Percentiles rank a stretch among this genome's conserved stretches.
Conservation (phyloP, 2,329 filamentous ascomycete species). For the Blastomyces percursus region DNA sequence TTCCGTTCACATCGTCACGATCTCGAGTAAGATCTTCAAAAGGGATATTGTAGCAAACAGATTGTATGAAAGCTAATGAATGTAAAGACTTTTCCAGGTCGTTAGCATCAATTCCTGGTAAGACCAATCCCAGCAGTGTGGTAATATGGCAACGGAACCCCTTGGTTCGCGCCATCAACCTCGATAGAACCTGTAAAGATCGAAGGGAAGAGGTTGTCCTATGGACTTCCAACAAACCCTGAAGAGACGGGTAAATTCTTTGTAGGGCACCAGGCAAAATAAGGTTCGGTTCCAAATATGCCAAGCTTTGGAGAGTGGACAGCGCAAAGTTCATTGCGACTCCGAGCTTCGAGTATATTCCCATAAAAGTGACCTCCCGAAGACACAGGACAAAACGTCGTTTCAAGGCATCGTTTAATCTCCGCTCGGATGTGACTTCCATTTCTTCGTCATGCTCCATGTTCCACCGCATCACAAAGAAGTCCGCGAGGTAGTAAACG, state of each 20-base stretch:
- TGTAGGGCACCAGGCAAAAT: conserved; percentile 89
- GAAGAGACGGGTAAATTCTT: conserved; percentile 91
- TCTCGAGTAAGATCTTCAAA: conserved; percentile 70
- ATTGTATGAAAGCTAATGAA: conserved; percentile 88
- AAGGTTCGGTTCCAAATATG: conserved; percentile 80
- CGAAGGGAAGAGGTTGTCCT: conserved; percentile 88
- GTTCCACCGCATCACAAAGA: conserved; percentile 97
- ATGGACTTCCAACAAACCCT: conserved; percentile 94
- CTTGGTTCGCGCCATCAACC: conserved; percentile 82
- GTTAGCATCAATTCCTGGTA: conserved; percentile 95
- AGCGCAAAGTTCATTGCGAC: conserved; percentile 87
- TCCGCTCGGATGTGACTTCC: conserved; percentile 68
- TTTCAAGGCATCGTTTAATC: conserved; percentile 70
- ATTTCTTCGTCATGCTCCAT: conserved; percentile 87
- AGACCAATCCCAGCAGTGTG: conserved; percentile 76
- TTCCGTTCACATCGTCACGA: conserved; percentile 57
- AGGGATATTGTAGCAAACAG: conserved; percentile 91
- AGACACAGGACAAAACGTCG: conserved; percentile 79
- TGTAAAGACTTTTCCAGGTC: conserved; percentile 94
- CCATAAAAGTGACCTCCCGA: conserved; percentile 94
- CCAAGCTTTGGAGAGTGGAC: conserved; percentile 75
- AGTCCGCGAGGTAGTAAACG: conserved; percentile 84
- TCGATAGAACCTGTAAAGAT: conserved; percentile 81
- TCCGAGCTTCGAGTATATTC: conserved; percentile 89
- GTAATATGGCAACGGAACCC: conserved; percentile 97